Evolutionary conservation across 805 yeast species (phyloP).

Genomic region (Hanseniaspora jakobsenii): DNA sequence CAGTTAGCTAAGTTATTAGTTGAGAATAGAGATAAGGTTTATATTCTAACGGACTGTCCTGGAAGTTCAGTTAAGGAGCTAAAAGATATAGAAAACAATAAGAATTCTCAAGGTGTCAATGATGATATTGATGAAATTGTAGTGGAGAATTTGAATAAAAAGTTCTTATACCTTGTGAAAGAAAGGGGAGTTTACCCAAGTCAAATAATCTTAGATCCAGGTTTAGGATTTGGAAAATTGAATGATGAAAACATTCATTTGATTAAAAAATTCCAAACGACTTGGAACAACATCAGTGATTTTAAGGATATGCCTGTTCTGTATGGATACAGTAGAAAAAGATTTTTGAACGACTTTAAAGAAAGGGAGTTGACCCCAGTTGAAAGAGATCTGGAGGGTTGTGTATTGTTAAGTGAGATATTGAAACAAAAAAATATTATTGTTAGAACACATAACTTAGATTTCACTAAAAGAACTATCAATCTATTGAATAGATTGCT

Average conservation of each 20-base stretch:
- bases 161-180: no score
- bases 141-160: no score
- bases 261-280: slow-evolving; percentile 37
- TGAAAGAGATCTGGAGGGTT: slow-evolving; percentile 65
- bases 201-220: slow-evolving; percentile 91
- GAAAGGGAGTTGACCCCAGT: slow-evolving; percentile 38
- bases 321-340: slow-evolving; percentile 80
- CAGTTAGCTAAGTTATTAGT: slow-evolving; percentile 60
- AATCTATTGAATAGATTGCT: slow-evolving; percentile 1
- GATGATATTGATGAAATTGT: slow-evolving; percentile 39
- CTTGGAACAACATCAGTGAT: slow-evolving; percentile 31
- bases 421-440: slow-evolving; percentile 46
- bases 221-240: slow-evolving; percentile 89
- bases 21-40: slow-evolving; percentile 51
- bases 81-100: not conserved
- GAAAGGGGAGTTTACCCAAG: slow-evolving; percentile 72
- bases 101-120: slow-evolving; percentile 36
- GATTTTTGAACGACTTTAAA: slow-evolving; percentile 68
- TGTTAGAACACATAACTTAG: slow-evolving; percentile 11
- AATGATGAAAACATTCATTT: slow-evolving; percentile 56
- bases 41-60: slow-evolving; percentile 71
- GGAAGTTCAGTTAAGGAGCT: slow-evolving; percentile 44
- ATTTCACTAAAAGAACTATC: slow-evolving; percentile 6
- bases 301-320: slow-evolving; percentile 47
- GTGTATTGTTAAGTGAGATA: slow-evolving; percentile 61